phyloP scores from a whole-genome alignment of 495 filamentous ascomycete genomes.

The Lasiosphaeria ovina region DNA sequence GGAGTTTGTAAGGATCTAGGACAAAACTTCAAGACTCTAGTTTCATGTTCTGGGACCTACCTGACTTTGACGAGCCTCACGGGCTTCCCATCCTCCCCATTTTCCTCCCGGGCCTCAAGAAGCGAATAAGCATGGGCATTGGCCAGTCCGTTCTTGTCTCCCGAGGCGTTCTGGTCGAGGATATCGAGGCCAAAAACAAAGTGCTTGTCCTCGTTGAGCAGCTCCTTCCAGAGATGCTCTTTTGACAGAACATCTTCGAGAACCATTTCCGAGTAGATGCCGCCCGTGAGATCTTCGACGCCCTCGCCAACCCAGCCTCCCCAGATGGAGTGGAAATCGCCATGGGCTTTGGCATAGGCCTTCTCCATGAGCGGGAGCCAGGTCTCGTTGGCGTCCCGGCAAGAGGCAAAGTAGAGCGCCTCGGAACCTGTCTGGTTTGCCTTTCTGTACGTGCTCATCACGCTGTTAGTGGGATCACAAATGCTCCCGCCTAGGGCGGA shows the following conservation, averaged over 20 bases:
- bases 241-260: conserved; percentile 58
- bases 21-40: not conserved
- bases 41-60: conserved; percentile 20
- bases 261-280: conserved; percentile 70
- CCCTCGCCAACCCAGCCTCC: conserved; percentile 73
- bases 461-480: conserved; percentile 34
- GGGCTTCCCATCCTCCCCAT: conserved; percentile 43
- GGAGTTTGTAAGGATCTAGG: not conserved
- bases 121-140: conserved; percentile 71
- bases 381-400: conserved; percentile 67
- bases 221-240: conserved; percentile 67
- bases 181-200: conserved; percentile 23
- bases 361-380: conserved; percentile 78
- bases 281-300: conserved; percentile 74
- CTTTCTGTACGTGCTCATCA: conserved; percentile 7
- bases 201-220: conserved; percentile 45
- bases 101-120: conserved; percentile 63
- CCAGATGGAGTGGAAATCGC: conserved; percentile 53
- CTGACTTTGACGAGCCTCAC: conserved; percentile 58
- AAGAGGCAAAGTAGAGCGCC: conserved; percentile 69
- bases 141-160: conserved; percentile 51
- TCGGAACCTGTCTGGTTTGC: conserved; percentile 40
- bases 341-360: conserved; percentile 76
- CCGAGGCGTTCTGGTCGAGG: conserved; percentile 4
- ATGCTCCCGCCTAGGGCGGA: conserved; percentile 16